Conservation (phyloP, 2,329 filamentous ascomycete species). For the Colletotrichum eremochloae region DNA sequence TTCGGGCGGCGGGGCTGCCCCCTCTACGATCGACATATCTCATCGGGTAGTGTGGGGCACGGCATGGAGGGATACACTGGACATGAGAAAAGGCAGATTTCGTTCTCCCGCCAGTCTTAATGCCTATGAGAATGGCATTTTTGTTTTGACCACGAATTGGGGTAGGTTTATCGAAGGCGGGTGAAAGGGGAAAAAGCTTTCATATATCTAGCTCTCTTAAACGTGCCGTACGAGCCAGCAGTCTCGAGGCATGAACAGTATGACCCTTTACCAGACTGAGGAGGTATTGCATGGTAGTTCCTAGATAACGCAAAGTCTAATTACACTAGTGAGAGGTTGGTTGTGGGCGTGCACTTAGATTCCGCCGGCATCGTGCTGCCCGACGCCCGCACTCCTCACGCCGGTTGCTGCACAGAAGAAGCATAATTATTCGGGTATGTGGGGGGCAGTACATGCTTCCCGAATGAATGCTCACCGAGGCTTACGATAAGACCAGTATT, state of each 20-base stretch:
- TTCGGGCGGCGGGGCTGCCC: slow-evolving; percentile 45
- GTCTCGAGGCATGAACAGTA: neutral
- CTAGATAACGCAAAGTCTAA: neutral
- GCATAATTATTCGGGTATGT: neutral
- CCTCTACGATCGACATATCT: slow-evolving; percentile 29
- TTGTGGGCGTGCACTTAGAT: neutral
- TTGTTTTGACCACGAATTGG: neutral
- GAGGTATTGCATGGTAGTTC: neutral
- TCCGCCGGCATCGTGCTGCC: neutral
- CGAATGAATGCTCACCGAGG: neutral
- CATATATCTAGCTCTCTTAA: neutral
- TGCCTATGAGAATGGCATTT: neutral
- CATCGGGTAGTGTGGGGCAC: neutral
- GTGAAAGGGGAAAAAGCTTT: neutral
- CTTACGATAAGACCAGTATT: too few relatives aligned
- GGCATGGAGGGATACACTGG: neutral
- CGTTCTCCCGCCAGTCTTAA: neutral
- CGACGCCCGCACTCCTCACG: neutral
- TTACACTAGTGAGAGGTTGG: neutral
- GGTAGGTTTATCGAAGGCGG: neutral
- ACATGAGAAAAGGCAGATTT: neutral
- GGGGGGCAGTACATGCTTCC: too few relatives aligned
- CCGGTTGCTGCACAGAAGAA: neutral
- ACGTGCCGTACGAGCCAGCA: neutral
- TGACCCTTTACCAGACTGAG: neutral